These are phyloP conservation scores for Raffaelea arxii DNA, from an alignment of 2,329 filamentous ascomycete genomes.

Conservation along the genomic window DNA sequence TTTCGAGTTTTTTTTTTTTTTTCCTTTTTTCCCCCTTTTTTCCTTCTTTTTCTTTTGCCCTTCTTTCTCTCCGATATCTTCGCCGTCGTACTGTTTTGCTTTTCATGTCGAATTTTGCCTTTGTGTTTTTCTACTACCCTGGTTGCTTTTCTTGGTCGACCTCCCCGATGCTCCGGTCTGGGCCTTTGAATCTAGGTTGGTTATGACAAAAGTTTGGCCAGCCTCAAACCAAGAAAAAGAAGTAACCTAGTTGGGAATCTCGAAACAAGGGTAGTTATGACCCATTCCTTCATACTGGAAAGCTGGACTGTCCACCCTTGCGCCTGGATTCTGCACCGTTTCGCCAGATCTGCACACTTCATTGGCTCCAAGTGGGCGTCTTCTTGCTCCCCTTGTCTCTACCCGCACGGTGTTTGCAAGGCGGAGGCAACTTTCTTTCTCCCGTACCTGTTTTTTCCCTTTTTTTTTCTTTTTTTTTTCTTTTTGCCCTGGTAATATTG, in stretches of 20 bases:
- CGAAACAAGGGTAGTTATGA: conserved; percentile 27
- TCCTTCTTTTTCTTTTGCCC: conserved; percentile 8
- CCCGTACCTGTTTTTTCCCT: neutral
- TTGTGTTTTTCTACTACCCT: neutral
- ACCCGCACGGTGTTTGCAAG: conserved; percentile 1
- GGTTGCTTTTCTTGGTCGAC: neutral
- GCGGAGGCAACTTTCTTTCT: neutral
- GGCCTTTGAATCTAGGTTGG: neutral
- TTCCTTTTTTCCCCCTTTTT: conserved; percentile 16
- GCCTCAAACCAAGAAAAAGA: neutral
- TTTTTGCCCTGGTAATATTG: too few species aligned
- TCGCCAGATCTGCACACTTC: neutral
- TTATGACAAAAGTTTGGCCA: too few species aligned
- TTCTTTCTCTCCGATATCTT: conserved; percentile 6
- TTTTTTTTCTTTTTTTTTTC: neutral
- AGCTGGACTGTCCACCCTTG: conserved; percentile 11
- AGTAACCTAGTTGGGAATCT: conserved; percentile 19
- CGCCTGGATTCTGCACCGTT: conserved; percentile 9
- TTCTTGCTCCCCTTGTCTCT: neutral
- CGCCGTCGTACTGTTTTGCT: conserved; percentile 9
- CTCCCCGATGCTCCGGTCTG: neutral
- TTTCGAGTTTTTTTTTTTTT: neutral
- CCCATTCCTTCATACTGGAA: conserved; percentile 17
- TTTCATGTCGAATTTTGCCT: too few species aligned
- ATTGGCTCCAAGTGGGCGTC: neutral